phyloP scores from a whole-genome alignment of 2,329 filamentous ascomycete species.

The Metarhizium humberi region DNA sequence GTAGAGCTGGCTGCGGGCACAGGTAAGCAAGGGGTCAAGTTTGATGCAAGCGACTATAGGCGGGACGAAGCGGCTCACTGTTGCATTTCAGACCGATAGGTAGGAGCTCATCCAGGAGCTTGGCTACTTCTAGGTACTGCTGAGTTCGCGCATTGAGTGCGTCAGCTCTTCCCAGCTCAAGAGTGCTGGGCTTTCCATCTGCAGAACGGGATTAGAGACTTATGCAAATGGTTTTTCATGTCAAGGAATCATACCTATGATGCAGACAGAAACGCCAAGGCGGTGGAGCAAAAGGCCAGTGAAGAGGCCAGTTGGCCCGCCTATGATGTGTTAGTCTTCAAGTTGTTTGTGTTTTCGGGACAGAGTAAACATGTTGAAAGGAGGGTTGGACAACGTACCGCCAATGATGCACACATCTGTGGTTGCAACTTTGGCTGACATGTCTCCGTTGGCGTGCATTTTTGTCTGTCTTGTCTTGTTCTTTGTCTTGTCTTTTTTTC shows the following conservation, averaged over 20 bases:
- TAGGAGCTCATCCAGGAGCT: conserved; percentile 31
- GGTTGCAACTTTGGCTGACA: neutral
- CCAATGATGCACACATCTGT: conserved; percentile 29
- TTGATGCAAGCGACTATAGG: neutral
- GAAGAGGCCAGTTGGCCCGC: conserved; percentile 36
- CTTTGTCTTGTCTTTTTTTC: no score
- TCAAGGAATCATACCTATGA: conserved; percentile 21
- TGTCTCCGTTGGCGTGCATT: conserved; percentile 5
- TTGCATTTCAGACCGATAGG: conserved; percentile 37
- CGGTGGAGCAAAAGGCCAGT: conserved; percentile 32
- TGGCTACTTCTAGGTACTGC: conserved; percentile 35
- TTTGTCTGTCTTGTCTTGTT: neutral
- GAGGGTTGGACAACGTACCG: conserved; percentile 14
- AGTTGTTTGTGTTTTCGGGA: no score
- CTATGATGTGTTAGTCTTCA: conserved; percentile 11
- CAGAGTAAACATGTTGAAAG: no score
- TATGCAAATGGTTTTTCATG: neutral
- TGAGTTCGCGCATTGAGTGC: conserved; percentile 39
- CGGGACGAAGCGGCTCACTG: conserved; percentile 23
- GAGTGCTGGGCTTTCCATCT: conserved; percentile 29
- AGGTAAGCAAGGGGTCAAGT: neutral
- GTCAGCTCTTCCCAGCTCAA: conserved; percentile 36
- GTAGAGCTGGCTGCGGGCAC: conserved; percentile 31
- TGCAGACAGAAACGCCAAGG: conserved; percentile 29
- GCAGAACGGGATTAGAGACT: neutral